These are phyloP conservation scores for Fusarium goolgardi DNA, from an alignment of 2,329 filamentous ascomycete genomes.

Conservation along the genomic window DNA sequence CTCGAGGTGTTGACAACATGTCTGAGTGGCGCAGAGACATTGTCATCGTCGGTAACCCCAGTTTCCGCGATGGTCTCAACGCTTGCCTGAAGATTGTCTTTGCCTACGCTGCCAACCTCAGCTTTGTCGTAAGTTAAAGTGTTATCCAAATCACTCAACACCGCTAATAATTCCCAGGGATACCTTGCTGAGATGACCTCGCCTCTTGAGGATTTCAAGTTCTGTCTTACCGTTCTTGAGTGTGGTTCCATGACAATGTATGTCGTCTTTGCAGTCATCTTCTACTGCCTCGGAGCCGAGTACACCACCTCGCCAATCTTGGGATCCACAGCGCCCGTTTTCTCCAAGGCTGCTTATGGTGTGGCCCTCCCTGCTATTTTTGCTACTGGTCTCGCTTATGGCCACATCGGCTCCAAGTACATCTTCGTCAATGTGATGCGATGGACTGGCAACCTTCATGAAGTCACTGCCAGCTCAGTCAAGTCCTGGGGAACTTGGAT, in stretches of 20 bases:
- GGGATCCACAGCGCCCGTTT: conserved; percentile 33
- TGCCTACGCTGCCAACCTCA: conserved; percentile 44
- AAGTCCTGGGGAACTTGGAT: conserved; percentile 47
- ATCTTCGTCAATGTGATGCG: conserved; percentile 39
- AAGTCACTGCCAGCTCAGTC: conserved; percentile 39
- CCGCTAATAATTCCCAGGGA: background rate
- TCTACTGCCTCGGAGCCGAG: conserved; percentile 44
- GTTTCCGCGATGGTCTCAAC: conserved; percentile 42
- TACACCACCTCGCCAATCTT: conserved; percentile 41
- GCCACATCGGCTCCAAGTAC: conserved; percentile 47
- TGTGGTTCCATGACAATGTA: conserved; percentile 41
- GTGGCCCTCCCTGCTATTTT: conserved; percentile 41
- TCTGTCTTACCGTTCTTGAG: conserved; percentile 36
- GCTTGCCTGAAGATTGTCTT: conserved; percentile 44
- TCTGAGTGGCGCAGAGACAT: conserved; percentile 42
- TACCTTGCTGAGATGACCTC: conserved; percentile 44
- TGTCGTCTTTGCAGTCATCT: conserved; percentile 37
- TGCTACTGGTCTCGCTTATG: conserved; percentile 41
- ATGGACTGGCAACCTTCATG: conserved; percentile 28
- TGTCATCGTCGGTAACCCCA: conserved; percentile 29
- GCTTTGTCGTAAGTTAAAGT: conserved; percentile 37
- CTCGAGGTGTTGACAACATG: conserved; percentile 3
- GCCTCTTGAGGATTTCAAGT: conserved; percentile 41
- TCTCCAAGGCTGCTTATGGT: conserved; percentile 44
- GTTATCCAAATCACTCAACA: fast-evolving